Percentiles rank a stretch among this genome's conserved stretches.
phyloP scores from a whole-genome alignment of 2,329 filamentous ascomycete genomes.

The Incumbomyces delicatus region DNA sequence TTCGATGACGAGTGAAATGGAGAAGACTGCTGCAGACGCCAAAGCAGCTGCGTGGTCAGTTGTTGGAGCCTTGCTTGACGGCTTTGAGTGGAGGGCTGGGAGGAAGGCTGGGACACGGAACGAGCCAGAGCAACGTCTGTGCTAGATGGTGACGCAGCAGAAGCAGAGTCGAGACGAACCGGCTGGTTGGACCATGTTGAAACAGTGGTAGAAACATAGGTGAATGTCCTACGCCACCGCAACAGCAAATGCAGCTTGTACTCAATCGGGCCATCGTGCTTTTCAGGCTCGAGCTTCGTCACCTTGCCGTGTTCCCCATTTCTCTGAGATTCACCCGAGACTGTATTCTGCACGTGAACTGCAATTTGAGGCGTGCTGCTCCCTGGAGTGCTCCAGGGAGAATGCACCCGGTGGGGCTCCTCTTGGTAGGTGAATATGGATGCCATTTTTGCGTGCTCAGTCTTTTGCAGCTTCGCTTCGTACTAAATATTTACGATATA shows the following conservation, averaged over 20 bases:
- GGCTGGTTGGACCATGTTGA: constrained; percentile 18
- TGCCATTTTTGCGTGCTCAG: constrained; percentile 50
- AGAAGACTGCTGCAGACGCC: constrained; percentile 90
- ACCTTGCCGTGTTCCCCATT: constrained; percentile 43
- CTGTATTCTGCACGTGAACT: constrained; percentile 17
- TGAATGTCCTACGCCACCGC: constrained; percentile 65
- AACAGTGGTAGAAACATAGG: constrained; percentile 53
- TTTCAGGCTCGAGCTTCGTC: constrained; percentile 74
- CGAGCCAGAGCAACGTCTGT: constrained; percentile 17
- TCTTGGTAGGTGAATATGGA: constrained; percentile 94
- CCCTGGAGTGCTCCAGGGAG: constrained; percentile 67
- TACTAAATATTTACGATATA: background rate
- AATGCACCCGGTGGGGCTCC: constrained; percentile 76
- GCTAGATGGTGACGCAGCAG: constrained; percentile 13
- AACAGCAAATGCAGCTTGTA: constrained; percentile 91
- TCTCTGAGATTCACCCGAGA: constrained; percentile 29
- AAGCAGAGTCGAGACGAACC: constrained; percentile 23
- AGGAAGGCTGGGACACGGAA: constrained; percentile 39
- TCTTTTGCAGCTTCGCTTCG: background rate
- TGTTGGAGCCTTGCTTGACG: constrained; percentile 80
- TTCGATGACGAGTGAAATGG: constrained; percentile 77
- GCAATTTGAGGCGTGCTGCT: constrained; percentile 31
- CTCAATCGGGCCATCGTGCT: constrained; percentile 87
- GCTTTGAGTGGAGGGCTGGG: constrained; percentile 44
- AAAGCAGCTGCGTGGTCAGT: constrained; percentile 86